A percentile compares a stretch with the other conserved stretches of the same genome.
These are phyloP conservation scores for Viola odorata DNA, from an alignment of 345 rosid species.

Conservation along the genomic window DNA sequence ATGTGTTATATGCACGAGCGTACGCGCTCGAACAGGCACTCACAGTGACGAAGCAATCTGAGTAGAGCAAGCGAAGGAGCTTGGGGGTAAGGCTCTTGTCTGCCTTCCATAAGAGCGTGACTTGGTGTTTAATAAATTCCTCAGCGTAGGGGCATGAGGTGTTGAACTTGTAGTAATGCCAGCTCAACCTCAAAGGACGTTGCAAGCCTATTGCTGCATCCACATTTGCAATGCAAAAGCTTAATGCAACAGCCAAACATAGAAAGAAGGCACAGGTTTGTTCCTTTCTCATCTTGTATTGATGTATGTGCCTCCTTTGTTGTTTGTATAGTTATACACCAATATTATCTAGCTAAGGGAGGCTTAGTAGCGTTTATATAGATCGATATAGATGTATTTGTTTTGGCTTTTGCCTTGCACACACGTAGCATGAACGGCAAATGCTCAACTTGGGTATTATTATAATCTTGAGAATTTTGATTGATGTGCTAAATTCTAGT, in stretches of 20 bases:
- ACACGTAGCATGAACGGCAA: too few species aligned
- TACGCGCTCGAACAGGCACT: too few species aligned
- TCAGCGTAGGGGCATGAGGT: constrained; percentile 54
- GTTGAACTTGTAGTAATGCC: constrained; percentile 51
- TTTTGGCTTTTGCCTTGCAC: too few species aligned
- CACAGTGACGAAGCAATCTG: constrained; percentile 67
- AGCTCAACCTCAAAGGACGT: constrained; percentile 35
- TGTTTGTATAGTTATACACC: too few species aligned
- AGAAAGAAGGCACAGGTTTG: background rate
- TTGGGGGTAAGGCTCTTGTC: constrained; percentile 54
- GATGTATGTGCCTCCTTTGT: too few species aligned
- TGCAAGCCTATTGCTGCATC: constrained; percentile 37
- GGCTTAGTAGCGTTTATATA: too few species aligned
- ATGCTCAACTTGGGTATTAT: too few species aligned
- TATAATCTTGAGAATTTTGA: too few species aligned
- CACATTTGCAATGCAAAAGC: constrained; percentile 19
- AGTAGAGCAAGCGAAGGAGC: constrained; percentile 60
- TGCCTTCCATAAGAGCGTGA: constrained; percentile 20
- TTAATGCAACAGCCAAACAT: constrained; percentile 24
- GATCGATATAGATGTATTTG: too few species aligned
- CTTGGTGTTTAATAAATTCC: constrained; percentile 42
- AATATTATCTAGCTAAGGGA: too few species aligned
- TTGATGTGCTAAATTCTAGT: too few species aligned
- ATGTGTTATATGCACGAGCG: too few species aligned
- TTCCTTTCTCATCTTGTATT: constrained; percentile 10